Conservation (phyloP, 225 moss, liverwort and hornwort species). For the Rhytidiadelphus loreus region DNA sequence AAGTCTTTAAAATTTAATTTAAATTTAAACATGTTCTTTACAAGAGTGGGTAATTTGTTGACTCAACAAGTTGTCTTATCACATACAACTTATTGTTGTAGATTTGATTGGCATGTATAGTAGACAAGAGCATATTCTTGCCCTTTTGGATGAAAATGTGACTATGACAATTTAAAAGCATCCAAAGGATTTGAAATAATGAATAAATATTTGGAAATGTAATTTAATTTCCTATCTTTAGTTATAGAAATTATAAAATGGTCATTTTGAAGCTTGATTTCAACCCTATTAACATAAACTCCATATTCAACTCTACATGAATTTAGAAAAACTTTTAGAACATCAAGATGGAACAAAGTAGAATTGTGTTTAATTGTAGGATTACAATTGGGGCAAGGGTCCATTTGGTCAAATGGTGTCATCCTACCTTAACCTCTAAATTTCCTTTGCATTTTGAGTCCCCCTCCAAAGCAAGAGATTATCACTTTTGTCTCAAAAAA, state of each 20-base stretch:
- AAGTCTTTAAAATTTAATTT: neutral
- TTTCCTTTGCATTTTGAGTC: neutral
- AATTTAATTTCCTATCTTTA: neutral
- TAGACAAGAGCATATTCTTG: too few species aligned
- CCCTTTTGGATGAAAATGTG: too few species aligned
- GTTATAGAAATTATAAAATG: neutral
- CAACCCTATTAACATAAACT: neutral
- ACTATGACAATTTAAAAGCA: neutral
- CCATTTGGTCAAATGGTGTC: neutral
- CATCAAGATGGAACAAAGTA: neutral
- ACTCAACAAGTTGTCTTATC: neutral
- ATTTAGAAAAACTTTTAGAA: neutral
- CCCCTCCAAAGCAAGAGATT: accelerated
- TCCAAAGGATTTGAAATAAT: neutral
- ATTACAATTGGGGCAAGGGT: accelerated
- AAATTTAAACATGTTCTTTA: neutral
- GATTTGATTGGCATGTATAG: too few species aligned
- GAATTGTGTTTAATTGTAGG: neutral
- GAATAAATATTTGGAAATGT: neutral
- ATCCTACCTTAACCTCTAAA: neutral
- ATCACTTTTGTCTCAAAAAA: neutral
- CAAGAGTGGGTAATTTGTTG: neutral
- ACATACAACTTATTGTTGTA: too few species aligned
- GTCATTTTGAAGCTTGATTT: neutral
- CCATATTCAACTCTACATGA: neutral